These are phyloP conservation scores for Aspergillus oerlinghausenensis DNA, from an alignment of 2,329 filamentous ascomycete genomes.

Conservation along the genomic window DNA sequence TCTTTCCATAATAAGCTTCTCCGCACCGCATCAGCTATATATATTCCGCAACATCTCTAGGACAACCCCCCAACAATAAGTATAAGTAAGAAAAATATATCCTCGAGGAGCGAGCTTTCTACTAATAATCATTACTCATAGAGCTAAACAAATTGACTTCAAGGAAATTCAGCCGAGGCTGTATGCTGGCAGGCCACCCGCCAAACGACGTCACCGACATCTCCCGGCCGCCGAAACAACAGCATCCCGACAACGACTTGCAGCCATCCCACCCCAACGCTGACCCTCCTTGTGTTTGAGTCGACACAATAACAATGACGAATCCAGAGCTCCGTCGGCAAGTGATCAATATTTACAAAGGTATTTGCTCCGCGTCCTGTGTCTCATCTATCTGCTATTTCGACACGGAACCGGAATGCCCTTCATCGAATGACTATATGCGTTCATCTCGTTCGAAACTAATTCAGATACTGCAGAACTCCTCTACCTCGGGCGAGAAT, in stretches of 20 bases:
- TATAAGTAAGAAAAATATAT: not conserved
- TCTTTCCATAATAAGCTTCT: not conserved
- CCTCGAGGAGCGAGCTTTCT: not conserved
- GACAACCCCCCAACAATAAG: not conserved
- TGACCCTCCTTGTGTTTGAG: not conserved
- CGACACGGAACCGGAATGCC: not conserved
- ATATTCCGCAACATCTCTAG: not conserved
- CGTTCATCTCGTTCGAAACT: not conserved
- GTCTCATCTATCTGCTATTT: not conserved
- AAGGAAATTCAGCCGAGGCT: not conserved
- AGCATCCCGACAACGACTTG: not conserved
- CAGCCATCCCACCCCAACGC: not conserved
- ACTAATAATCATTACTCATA: not conserved
- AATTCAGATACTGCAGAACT: conserved; percentile 57
- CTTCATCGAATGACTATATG: not conserved
- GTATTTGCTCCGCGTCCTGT: conserved; percentile 40
- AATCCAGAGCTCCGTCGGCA: conserved; percentile 64
- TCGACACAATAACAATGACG: conserved; percentile 27
- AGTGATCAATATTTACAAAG: conserved; percentile 86
- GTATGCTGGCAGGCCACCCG: not conserved
- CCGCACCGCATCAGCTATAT: not conserved
- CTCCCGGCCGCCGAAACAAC: not conserved
- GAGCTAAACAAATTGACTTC: not conserved
- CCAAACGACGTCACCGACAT: not conserved
- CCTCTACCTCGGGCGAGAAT: conserved; percentile 76